Evolutionary conservation across 805 yeast species (phyloP).

Genomic region (Suhomyces vadensis): DNA sequence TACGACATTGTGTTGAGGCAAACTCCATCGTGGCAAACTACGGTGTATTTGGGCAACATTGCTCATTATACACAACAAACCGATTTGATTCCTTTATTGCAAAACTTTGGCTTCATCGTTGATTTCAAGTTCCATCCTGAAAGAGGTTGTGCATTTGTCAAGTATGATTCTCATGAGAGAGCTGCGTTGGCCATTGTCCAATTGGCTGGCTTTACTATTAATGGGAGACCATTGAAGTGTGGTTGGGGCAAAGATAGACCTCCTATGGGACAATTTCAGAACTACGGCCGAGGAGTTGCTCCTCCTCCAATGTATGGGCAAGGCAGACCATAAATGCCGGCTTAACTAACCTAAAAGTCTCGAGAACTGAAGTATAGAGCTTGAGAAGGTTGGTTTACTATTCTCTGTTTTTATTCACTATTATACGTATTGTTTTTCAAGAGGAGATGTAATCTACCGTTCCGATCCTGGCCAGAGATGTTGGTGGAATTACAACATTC

Average conservation of each 20-base stretch:
- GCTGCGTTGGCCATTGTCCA: constrained; percentile 88
- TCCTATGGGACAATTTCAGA: constrained; percentile 29
- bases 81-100: constrained; percentile 72
- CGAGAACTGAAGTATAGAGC: constrained; percentile 1
- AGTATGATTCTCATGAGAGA: constrained; percentile 81
- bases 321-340: constrained; percentile 18
- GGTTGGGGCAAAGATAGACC: constrained; percentile 81
- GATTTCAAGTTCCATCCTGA: constrained; percentile 81
- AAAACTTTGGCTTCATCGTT: constrained; percentile 78
- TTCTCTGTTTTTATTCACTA: constrained; percentile 1
- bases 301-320: constrained; percentile 32
- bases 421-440: neutral
- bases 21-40: constrained; percentile 80
- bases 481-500: no score
- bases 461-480: no score
- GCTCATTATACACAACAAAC: constrained; percentile 73
- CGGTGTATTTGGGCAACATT: constrained; percentile 84
- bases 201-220: constrained; percentile 65
- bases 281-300: constrained; percentile 24
- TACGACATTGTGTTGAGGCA: constrained; percentile 74
- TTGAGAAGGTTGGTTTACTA: neutral
- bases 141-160: constrained; percentile 85
- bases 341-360: neutral
- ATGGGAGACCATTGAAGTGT: constrained; percentile 76
- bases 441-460: no score